Evolutionary conservation across 768 basidiomycete genomes (phyloP).

Genomic region (Rhodosporidiobolus sp.): DNA sequence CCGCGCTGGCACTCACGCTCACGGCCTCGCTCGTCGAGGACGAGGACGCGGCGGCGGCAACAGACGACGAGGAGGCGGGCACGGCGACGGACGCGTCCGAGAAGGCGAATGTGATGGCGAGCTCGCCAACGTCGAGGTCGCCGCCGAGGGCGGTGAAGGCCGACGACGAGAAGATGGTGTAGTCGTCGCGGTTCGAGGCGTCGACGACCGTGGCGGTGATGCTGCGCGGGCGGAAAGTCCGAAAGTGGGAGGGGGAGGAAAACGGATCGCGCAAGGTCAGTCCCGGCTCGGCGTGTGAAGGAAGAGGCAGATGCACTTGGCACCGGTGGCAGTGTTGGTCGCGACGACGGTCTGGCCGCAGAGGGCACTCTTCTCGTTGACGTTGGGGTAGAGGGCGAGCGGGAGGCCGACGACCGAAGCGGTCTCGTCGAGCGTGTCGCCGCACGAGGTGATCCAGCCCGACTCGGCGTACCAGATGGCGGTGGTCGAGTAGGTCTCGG

Average conservation of each 20-base stretch:
- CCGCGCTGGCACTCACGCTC: background rate
- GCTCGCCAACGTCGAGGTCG: conserved; percentile 20
- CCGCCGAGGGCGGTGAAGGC: conserved; percentile 21
- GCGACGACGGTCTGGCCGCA: conserved; percentile 19
- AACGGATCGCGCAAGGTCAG: background rate
- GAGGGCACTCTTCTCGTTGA: conserved; percentile 8
- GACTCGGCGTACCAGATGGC: conserved; percentile 34
- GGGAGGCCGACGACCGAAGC: conserved; percentile 22
- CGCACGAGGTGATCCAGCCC: conserved; percentile 29
- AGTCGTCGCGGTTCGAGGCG: conserved; percentile 20
- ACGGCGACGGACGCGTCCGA: conserved; percentile 8
- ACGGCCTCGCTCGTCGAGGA: background rate
- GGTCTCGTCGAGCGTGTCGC: conserved; percentile 8
- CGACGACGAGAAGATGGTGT: conserved; percentile 13
- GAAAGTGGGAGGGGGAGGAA: no score
- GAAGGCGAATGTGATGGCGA: conserved; percentile 25
- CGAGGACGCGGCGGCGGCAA: background rate
- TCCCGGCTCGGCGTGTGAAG: background rate
- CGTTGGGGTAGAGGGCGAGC: conserved; percentile 24
- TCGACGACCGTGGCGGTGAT: conserved; percentile 19
- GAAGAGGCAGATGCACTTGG: conserved; percentile 1
- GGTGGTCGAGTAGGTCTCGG: conserved; percentile 17
- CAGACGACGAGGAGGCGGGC: background rate
- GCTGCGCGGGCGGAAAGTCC: background rate
- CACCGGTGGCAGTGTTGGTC: conserved; percentile 21